A percentile compares a stretch with the other conserved stretches of the same genome.
phyloP scores from a whole-genome alignment of 2,329 filamentous ascomycete species.

The Blastomyces percursus region DNA sequence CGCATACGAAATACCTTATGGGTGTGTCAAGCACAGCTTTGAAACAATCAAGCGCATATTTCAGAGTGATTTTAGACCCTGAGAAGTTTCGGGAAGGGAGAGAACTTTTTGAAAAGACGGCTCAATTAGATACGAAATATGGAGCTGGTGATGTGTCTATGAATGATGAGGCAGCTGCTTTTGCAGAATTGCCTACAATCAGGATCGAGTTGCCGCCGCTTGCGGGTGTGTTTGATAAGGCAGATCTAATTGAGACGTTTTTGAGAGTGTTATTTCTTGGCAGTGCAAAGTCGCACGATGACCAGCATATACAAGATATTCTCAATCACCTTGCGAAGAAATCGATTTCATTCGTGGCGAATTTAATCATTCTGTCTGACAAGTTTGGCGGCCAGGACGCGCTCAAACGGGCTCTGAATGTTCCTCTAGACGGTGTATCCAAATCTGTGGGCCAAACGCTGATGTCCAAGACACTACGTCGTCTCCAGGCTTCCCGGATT shows the following conservation, averaged over 20 bases:
- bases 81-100: conserved; percentile 34
- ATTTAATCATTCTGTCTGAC: conserved; percentile 11
- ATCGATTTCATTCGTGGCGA: conserved; percentile 10
- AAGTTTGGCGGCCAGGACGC: conserved; percentile 7
- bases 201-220: conserved; percentile 22
- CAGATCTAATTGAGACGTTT: conserved; percentile 8
- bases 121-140: conserved; percentile 11
- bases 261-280: conserved; percentile 8
- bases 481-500: conserved; percentile 20
- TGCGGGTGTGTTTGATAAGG: conserved; percentile 14
- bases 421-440: not conserved
- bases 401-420: conserved; percentile 1
- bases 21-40: conserved; percentile 26
- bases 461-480: conserved; percentile 16
- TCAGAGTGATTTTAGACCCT: conserved; percentile 31
- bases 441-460: conserved; percentile 22
- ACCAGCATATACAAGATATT: not conserved
- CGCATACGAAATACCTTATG: conserved; percentile 19
- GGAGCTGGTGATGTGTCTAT: conserved; percentile 6
- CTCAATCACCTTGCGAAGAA: conserved; percentile 6
- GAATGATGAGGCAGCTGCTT: conserved; percentile 11
- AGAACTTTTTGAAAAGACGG: conserved; percentile 21
- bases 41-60: conserved; percentile 29
- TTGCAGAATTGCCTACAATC: conserved; percentile 20
- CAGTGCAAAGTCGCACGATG: not conserved